Evolutionary conservation across 2,329 filamentous ascomycete species (phyloP), one percentile per base, ranked within the genome.

Genomic region (Ceratocystis colombiana): DNA sequence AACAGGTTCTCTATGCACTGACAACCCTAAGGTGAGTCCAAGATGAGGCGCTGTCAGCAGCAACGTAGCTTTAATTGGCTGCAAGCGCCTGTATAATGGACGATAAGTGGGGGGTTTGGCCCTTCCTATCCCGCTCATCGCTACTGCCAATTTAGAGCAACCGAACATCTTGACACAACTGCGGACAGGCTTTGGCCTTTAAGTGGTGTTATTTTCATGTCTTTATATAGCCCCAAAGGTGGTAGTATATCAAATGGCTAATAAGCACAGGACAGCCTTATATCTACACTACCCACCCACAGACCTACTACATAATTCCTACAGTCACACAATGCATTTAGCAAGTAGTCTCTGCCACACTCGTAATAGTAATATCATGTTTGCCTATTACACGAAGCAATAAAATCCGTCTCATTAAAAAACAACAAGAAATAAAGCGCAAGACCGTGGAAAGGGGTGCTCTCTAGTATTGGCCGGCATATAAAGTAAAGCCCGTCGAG

Each of bases 361-460:
- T 50, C n/a, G 59, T 62, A 44, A 37, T 25, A 53, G 22, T 41
- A 22, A 22, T n/a, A 50, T 50, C 12, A 63, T 48, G 50, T 48
- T 63, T 63, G 20, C 28, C 48, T n/a, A n/a, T 7, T 22, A 44
- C 22, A 65, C 46, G 59, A 65, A 65, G 7, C 30, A 57, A 65
- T 57, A 65, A 53, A 55, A 55, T 30, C 33, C 12, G 25, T 22
- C 59, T 55, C 45, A 48, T 33, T 33, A 50, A 28, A 50, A 41
- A 62, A 57, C 59, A 65, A 66, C 64, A 64, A 63, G 45, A 67
- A 41, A 63, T 62, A 63, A 65, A 66, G 59, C 33, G 61, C 45
- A 30, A 62, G 57, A 65, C 44, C 53, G 28, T 69, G 44, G 64
- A 64, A 66, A 65, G 46, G 55, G 53, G 53, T 61, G 50, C 64